Conservation (phyloP, 306 rosid genomes). For the Medicago arabica region DNA sequence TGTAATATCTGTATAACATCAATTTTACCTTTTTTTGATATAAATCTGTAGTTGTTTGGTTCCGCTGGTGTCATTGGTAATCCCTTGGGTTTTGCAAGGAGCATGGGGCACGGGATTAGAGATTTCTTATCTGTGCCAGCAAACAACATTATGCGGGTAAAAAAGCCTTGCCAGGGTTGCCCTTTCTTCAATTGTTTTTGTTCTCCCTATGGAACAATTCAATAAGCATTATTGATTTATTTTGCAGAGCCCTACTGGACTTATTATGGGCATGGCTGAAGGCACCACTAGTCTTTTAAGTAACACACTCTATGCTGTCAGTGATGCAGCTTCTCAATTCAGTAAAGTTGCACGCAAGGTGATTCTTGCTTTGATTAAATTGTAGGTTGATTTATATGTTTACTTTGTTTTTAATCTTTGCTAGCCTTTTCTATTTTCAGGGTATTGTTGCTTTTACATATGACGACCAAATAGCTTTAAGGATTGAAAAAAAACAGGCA, state of each 20-base stretch:
- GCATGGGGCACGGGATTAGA: constrained; percentile 85
- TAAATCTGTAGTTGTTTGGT: constrained; percentile 79
- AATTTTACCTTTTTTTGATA: constrained; percentile 32
- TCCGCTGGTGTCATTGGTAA: constrained; percentile 99
- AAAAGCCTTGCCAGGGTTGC: neutral
- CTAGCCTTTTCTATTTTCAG: constrained; percentile 44
- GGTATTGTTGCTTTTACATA: constrained; percentile 98
- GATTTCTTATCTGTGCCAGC: constrained; percentile 94
- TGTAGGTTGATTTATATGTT: constrained; percentile 9
- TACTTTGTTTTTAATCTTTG: constrained; percentile 26
- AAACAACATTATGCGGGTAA: constrained; percentile 78
- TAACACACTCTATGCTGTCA: constrained; percentile 89
- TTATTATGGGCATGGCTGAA: constrained; percentile 89
- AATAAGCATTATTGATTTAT: constrained; percentile 34
- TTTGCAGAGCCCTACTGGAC: constrained; percentile 89
- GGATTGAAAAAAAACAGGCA: constrained; percentile 70
- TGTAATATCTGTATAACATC: constrained; percentile 23
- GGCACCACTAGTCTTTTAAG: constrained; percentile 94
- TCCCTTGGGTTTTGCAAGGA: constrained; percentile 97
- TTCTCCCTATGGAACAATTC: constrained; percentile 24
- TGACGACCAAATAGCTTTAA: constrained; percentile 81
- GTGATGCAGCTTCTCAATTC: constrained; percentile 96
- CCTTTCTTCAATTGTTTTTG: constrained; percentile 3
- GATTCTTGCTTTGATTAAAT: constrained; percentile 39
- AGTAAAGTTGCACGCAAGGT: constrained; percentile 98